Conservation (phyloP, 257 asterid genomes). For the Apocynum venetum region DNA sequence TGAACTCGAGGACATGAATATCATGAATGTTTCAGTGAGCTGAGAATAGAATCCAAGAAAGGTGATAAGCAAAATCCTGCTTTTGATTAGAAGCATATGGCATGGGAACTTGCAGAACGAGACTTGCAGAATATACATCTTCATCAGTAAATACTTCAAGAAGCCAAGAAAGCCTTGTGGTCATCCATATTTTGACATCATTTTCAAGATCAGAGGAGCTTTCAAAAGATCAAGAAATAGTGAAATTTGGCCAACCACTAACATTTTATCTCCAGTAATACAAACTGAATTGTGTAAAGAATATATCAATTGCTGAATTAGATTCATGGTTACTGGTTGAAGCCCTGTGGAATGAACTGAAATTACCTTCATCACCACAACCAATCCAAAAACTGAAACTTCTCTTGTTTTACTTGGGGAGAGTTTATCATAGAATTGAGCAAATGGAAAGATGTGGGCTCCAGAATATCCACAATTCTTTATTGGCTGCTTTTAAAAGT, state of each 20-base stretch:
- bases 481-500: slow-evolving; percentile 56
- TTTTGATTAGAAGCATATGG: slow-evolving; percentile 37
- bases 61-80: slow-evolving; percentile 55
- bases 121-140: slow-evolving; percentile 55
- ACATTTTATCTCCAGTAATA: slow-evolving; percentile 42
- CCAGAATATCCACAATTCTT: slow-evolving; percentile 67
- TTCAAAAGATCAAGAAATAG: slow-evolving; percentile 58
- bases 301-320: slow-evolving; percentile 35
- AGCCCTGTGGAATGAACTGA: slow-evolving; percentile 23
- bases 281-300: slow-evolving; percentile 37
- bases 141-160: slow-evolving; percentile 58
- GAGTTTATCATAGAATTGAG: slow-evolving; percentile 74
- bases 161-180: slow-evolving; percentile 86
- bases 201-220: slow-evolving; percentile 74
- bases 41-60: slow-evolving; percentile 46
- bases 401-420: slow-evolving; percentile 61
- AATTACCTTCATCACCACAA: slow-evolving; percentile 37
- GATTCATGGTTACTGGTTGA: slow-evolving; percentile 15
- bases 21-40: slow-evolving; percentile 73
- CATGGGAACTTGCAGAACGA: slow-evolving; percentile 48
- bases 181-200: slow-evolving; percentile 51
- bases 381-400: slow-evolving; percentile 71
- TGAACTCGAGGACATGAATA: slow-evolving; percentile 57
- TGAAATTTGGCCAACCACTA: slow-evolving; percentile 56
- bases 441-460: slow-evolving; percentile 80